Evolutionary conservation across 2,329 filamentous ascomycete genomes (phyloP), one percentile per base, ranked within the genome.

Genomic region (Eurotiales sp.): DNA sequence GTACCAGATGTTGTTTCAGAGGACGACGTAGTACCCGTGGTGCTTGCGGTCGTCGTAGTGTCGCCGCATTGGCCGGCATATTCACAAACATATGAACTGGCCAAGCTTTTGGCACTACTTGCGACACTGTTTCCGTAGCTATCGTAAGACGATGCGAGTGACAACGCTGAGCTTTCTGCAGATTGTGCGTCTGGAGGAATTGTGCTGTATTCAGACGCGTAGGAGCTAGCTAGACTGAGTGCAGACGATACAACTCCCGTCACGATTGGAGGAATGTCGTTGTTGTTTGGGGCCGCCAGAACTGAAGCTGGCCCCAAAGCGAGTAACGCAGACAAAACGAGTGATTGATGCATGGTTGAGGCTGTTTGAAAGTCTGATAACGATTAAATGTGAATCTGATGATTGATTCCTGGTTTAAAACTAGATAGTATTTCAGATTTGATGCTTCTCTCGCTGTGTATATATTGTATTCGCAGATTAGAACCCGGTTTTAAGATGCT

Each of bases 181-280:
- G 51, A 53, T 45, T 42, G 29, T 11, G 51, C 51, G 19, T 49
- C 51, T 6, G 51, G 51, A 12, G 51, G 51, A 10, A 49, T 49
- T 14, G 51, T 53, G 19, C 37, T 49, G 34, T 53, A 53, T 45
- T 53, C 51, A 8, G 51, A 53, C n/a, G 45, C 51, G 27, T 53
- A 53, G 8, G 51, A 53, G 15, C 36, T 45, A 14, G 51, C 51
- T 10, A 53, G 46, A 23, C 15, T 34, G 19, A 53, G 14, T 8
- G 51, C 51, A 29, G 51, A 53, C n/a, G 40, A 44, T 14, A 48
- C 51, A 27, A 53, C 41, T 10, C 39, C 39, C 6, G 30, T 34
- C 17, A 48, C 32, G 3, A 39, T 30, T 22, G 51, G 51, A 15
- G 51, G 51, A 11, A 53, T 34, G 2, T 53, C 51, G 21, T 42